Evolutionary conservation across 345 rosid genomes (phyloP), one percentile per base, ranked within the genome.

Genomic region (Euphorbia pulcherrima): DNA sequence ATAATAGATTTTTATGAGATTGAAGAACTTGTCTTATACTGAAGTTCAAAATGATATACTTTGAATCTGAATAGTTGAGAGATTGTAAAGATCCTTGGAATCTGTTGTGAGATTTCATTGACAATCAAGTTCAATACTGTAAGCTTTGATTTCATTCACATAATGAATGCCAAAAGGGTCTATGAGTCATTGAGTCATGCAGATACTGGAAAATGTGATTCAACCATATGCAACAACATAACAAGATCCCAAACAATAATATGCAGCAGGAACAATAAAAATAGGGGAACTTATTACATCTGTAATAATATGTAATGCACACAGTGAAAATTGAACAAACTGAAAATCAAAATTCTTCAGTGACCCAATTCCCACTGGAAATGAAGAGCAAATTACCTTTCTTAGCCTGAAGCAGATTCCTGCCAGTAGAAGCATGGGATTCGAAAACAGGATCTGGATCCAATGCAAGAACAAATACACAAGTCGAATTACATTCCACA

Each of bases 331-430:
- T 33, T 33, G 37, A 33, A 33, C 37, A 33, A 33, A 33, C 37
- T 2, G 7, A 7, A 33, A 33, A 33, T 2, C 37, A 33, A 33
- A 33, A 33, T 33, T 33, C 37, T 7, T 33, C 37, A 3, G 3
- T 33, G 4, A 33, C 37, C 37, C 3, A 33, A 33, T 33, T 7
- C 37, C 37, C 3, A 7, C 12, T 44, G 50, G 16, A 6, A 39
- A 39, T 1, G 10, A 39, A 6, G 7, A 39, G 33, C 37, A 28
- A 28, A 56, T 33, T 44, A 89, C 96, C 79, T 85, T 89, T 87
- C 80, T 75, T 84, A 61, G 93, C 75, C 74, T 82, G 83, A 60
- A 87, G 91, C 51, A 89, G 88, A 71, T 62, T 87, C 64, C 92
- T 83, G 65, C 83, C 81, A 52, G 73, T 62, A 64, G 68, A 75